Percentiles rank a stretch among this genome's conserved stretches.
These are phyloP conservation scores for Phytophthora ramorum DNA, from an alignment of 352 stramenopile species.

Conservation along the genomic window DNA sequence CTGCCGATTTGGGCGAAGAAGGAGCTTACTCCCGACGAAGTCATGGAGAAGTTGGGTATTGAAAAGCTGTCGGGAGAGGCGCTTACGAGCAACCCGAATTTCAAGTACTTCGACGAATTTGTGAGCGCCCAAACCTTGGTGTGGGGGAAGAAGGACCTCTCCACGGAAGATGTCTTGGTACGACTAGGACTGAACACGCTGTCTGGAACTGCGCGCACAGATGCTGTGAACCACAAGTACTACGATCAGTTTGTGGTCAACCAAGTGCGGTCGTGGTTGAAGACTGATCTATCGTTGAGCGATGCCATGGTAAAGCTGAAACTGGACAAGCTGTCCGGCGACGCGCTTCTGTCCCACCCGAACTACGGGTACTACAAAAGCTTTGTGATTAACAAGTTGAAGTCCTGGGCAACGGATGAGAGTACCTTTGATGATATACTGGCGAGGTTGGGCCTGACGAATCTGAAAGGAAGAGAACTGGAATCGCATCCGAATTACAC, in stretches of 20 bases:
- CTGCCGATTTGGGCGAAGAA: constrained; percentile 21
- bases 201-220: neutral
- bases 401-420: constrained; percentile 1
- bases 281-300: neutral
- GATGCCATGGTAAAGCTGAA: constrained; percentile 18
- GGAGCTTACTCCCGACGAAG: constrained; percentile 6
- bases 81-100: constrained; percentile 5
- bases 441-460: constrained; percentile 1
- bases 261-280: constrained; percentile 9
- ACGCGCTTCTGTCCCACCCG: constrained; percentile 1
- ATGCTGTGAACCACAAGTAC: constrained; percentile 21
- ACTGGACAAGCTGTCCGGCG: constrained; percentile 7
- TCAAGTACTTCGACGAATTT: constrained; percentile 24
- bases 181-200: constrained; percentile 11
- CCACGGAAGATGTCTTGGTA: neutral
- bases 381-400: constrained; percentile 18
- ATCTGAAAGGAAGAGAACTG: neutral
- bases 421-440: neutral
- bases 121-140: neutral
- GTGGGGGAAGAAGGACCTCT: constrained; percentile 3
- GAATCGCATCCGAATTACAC: constrained; percentile 6
- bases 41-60: constrained; percentile 3
- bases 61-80: neutral
- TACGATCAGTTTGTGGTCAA: constrained; percentile 13
- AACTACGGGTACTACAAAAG: constrained; percentile 25